A percentile compares a stretch with the other conserved stretches of the same genome.
phyloP scores from a whole-genome alignment of 2,329 filamentous ascomycete genomes.

The Didymosphaeria variabile region DNA sequence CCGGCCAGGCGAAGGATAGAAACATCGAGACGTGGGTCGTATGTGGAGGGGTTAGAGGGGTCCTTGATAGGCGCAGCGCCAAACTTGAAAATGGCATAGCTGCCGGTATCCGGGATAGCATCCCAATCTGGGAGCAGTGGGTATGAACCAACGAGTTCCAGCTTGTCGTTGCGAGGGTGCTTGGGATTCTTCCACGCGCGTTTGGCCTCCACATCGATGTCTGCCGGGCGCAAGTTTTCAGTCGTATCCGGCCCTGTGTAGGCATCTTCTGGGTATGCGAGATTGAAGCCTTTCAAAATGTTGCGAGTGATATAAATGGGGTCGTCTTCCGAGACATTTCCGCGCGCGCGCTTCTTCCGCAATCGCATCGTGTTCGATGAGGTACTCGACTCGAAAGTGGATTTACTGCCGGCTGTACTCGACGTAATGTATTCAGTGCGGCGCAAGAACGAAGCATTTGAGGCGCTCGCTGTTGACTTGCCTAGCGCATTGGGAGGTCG shows the following conservation, averaged over 20 bases:
- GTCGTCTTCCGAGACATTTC: constrained; percentile 61
- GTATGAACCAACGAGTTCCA: constrained; percentile 68
- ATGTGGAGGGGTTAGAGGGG: constrained; percentile 51
- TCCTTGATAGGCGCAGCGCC: constrained; percentile 65
- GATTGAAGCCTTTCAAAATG: constrained; percentile 70
- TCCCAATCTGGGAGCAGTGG: constrained; percentile 69
- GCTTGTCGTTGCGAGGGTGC: constrained; percentile 65
- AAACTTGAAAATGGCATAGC: constrained; percentile 69
- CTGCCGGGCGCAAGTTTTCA: constrained; percentile 62
- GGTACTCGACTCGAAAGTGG: constrained; percentile 61
- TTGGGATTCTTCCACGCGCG: constrained; percentile 68
- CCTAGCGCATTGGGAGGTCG: constrained; percentile 84
- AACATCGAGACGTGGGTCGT: constrained; percentile 68
- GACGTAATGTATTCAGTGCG: constrained; percentile 93
- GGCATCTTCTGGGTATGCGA: constrained; percentile 70
- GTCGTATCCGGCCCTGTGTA: constrained; percentile 72
- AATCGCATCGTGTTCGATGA: constrained; percentile 55
- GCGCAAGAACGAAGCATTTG: constrained; percentile 90
- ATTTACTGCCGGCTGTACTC: constrained; percentile 50
- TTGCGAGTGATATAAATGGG: constrained; percentile 68
- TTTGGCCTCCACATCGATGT: constrained; percentile 62
- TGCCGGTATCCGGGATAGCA: constrained; percentile 66
- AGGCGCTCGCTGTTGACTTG: constrained; percentile 79
- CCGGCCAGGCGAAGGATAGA: constrained; percentile 65
- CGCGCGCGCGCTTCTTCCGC: constrained; percentile 48